phyloP scores from a whole-genome alignment of 768 basidiomycete genomes.

The Lepiota brunneoincarnata region DNA sequence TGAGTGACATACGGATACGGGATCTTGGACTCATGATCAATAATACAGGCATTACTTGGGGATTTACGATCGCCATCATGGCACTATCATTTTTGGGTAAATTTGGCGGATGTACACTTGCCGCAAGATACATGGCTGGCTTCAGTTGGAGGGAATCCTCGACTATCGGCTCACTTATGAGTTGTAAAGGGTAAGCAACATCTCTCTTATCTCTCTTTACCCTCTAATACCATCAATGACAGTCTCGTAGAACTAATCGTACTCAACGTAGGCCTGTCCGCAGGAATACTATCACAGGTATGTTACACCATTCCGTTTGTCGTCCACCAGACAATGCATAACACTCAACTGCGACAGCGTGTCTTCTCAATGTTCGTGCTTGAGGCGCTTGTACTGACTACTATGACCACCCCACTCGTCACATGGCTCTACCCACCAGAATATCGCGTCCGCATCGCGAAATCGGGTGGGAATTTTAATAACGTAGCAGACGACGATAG shows the following conservation, averaged over 20 bases:
- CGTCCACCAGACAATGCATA: neutral
- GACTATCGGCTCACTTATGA: constrained; percentile 91
- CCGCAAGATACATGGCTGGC: constrained; percentile 62
- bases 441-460: constrained; percentile 45
- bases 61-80: constrained; percentile 78
- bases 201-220: neutral
- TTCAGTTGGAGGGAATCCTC: constrained; percentile 80
- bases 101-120: constrained; percentile 79
- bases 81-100: constrained; percentile 81
- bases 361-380: constrained; percentile 97
- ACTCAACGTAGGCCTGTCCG: constrained; percentile 87
- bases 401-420: constrained; percentile 81
- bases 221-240: neutral
- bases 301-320: constrained; percentile 2
- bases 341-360: constrained; percentile 26
- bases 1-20: neutral
- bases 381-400: constrained; percentile 78
- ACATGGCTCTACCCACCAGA: constrained; percentile 64
- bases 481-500: constrained; percentile 34
- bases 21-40: neutral
- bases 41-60: constrained; percentile 75
- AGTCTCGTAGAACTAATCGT: constrained; percentile 93
- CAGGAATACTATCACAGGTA: constrained; percentile 68
- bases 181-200: constrained; percentile 77
- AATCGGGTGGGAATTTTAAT: constrained; percentile 45